Evolutionary conservation across 2,329 filamentous ascomycete species (phyloP).

Genomic region (Colletotrichum acutatum): DNA sequence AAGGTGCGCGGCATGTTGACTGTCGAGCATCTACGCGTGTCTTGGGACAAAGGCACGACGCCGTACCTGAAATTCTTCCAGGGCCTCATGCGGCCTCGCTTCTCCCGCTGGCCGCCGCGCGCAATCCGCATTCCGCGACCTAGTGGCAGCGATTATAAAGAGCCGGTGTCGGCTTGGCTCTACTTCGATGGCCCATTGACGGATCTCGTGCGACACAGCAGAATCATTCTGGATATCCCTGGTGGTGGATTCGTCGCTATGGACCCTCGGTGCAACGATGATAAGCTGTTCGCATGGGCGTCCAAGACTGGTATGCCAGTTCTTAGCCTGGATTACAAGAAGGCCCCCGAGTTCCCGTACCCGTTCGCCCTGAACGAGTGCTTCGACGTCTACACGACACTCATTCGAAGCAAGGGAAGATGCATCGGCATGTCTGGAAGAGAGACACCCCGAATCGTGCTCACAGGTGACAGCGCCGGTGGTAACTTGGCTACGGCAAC

Average conservation of each 20-base stretch:
- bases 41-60: conserved; percentile 94
- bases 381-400: conserved; percentile 57
- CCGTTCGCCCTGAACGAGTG: conserved; percentile 61
- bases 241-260: conserved; percentile 97
- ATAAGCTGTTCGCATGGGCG: conserved; percentile 93
- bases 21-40: conserved; percentile 89
- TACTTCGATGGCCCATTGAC: conserved; percentile 92
- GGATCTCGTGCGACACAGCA: conserved; percentile 79
- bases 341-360: conserved; percentile 62
- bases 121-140: conserved; percentile 88
- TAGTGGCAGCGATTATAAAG: conserved; percentile 80
- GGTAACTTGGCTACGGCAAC: conserved; percentile 71
- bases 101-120: conserved; percentile 84
- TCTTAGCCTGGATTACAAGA: conserved; percentile 86
- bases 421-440: conserved; percentile 57
- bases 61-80: conserved; percentile 84
- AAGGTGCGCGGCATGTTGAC: conserved; percentile 89
- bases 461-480: conserved; percentile 61
- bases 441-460: conserved; percentile 51
- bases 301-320: conserved; percentile 89
- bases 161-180: conserved; percentile 87
- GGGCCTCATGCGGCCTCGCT: conserved; percentile 77
- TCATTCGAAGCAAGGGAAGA: conserved; percentile 50
- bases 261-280: conserved; percentile 93
- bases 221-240: conserved; percentile 88